Base-by-base conservation (phyloP, 169 alveolate genomes). In the Eimeria praecox region DNA sequence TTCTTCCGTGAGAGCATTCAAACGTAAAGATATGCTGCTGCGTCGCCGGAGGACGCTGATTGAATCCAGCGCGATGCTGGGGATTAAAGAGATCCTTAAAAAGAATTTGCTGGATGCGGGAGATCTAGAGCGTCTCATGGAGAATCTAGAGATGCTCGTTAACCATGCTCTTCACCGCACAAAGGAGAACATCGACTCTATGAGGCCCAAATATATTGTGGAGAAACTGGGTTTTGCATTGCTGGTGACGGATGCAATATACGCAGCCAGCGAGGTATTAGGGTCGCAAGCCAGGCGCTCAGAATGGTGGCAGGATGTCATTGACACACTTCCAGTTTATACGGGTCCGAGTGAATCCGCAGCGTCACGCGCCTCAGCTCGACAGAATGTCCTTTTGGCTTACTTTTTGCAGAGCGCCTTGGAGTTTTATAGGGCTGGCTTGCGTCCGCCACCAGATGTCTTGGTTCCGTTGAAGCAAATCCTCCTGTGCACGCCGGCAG, bases 251-350 rank as follows among this genome's bases (percentile, higher is more conserved):
- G 87, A 77, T 77, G 64, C 64, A 10, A 22, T 77, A 5, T 44
- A 44, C 40, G 62, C 87, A 24, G 87, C 62, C 64, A 77, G 87
- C 87, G 87, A 77, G 24, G 62, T 77, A 46, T 64, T 77, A 9
- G 87, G 87, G 27, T 3, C 62, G 0, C 2, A 18, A 6, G 87
- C 87, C 56, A 77, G 5, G 64, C 87, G 87, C 56, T 44, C 56
- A 44, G 64, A 77, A 12, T 77, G 87, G 87, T 77, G 87, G 87
- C 64, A 40, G 27, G 27, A 22, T 0, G 42, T 77, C 87, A 24
- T 42, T n/a, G 27, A 16, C 35, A 40, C 64, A 42, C 56, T 77
- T 77, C 87, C 87, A 42, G 56, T n/a, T 46, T 77, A 40, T 77
- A n/a, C 56, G 42, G 64, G 56, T 20, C 87, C 87, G 42, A 42